Evolutionary conservation across 2,329 filamentous ascomycete genomes (phyloP).

Genomic region (Penicillium thymicola): DNA sequence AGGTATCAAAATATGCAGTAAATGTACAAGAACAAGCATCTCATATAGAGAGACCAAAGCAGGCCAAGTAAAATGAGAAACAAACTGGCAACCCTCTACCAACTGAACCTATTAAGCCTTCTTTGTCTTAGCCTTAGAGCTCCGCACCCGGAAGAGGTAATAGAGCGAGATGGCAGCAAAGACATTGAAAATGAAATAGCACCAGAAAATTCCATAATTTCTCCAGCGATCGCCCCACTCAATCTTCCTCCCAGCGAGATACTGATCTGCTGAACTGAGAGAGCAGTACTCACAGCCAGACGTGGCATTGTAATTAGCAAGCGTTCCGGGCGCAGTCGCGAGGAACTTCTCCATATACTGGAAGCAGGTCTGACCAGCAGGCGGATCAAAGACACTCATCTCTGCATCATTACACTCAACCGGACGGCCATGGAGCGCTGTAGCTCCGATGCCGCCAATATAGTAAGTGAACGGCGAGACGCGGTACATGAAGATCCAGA

Average conservation of each 20-base stretch:
- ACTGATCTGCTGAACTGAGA: constrained; percentile 34
- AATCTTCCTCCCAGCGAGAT: constrained; percentile 44
- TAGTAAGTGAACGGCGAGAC: constrained; percentile 54
- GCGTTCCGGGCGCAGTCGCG: constrained; percentile 47
- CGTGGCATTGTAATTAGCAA: constrained; percentile 50
- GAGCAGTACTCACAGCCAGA: constrained; percentile 50
- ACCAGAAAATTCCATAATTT: constrained; percentile 63
- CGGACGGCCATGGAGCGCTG: constrained; percentile 62
- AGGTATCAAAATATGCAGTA: not conserved
- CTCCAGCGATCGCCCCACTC: constrained; percentile 60
- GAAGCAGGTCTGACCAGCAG: constrained; percentile 53
- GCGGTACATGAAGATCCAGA: constrained; percentile 64
- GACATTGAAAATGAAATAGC: constrained; percentile 58
- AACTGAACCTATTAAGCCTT: not conserved
- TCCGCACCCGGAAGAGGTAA: constrained; percentile 40
- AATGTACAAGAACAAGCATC: not conserved
- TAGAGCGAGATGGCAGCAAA: constrained; percentile 53
- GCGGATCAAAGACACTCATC: constrained; percentile 61
- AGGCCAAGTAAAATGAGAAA: not conserved
- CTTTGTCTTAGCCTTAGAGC: constrained; percentile 30
- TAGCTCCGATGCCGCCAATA: constrained; percentile 61
- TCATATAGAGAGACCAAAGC: not conserved
- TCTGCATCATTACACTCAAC: constrained; percentile 69
- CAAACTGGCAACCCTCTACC: not conserved
- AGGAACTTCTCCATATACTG: constrained; percentile 58